Percentiles rank a stretch among this genome's conserved stretches.
Evolutionary conservation across 495 filamentous ascomycete genomes (phyloP).

Genomic region (Elaphomyces granulatus): DNA sequence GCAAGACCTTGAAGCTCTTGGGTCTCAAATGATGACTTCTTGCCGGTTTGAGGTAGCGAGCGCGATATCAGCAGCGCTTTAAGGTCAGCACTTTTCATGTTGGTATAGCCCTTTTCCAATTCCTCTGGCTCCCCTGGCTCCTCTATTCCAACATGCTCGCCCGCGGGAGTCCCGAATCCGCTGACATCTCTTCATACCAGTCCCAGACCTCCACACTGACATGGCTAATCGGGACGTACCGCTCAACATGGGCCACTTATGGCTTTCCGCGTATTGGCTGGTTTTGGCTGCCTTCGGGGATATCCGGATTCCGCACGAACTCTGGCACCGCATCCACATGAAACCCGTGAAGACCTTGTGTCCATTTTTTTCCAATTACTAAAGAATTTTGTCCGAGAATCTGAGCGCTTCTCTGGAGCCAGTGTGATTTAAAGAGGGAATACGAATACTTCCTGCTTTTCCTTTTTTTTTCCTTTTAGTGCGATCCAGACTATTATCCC

Average conservation of each 20-base stretch:
- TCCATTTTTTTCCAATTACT: not conserved
- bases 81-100: too few species aligned
- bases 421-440: not conserved
- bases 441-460: not conserved
- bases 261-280: not conserved
- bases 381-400: too few species aligned
- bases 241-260: not conserved
- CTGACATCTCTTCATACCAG: not conserved
- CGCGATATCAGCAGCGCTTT: conserved; percentile 52
- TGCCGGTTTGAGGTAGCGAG: conserved; percentile 80
- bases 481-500: not conserved
- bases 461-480: not conserved
- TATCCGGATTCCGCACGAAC: not conserved
- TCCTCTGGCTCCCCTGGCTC: not conserved
- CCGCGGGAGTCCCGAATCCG: not conserved
- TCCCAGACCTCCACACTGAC: not conserved
- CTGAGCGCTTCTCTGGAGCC: not conserved
- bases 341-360: not conserved
- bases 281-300: not conserved
- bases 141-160: not conserved
- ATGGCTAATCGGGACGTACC: not conserved
- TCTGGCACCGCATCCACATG: not conserved
- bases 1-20: conserved; percentile 51
- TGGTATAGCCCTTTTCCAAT: too few species aligned
- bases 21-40: conserved; percentile 53